Conservation (phyloP, 129 eudicot genomes). For the Ambrosia trifida region DNA sequence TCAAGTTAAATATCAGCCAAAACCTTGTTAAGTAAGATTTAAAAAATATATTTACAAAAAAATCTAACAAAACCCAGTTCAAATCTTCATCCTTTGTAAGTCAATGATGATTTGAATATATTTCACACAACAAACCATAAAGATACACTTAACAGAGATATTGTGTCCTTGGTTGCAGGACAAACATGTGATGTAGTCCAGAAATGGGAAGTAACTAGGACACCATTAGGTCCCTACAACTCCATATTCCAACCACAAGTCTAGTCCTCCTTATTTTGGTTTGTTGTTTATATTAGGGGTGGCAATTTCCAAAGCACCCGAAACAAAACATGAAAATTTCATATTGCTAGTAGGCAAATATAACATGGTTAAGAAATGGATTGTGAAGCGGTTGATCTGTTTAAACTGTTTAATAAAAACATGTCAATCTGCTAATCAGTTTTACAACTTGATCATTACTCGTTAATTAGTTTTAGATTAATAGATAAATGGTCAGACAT, state of each 20-base stretch:
- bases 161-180: constrained; percentile 34
- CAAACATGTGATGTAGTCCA: constrained; percentile 33
- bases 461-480: too few species aligned
- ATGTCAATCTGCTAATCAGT: too few species aligned
- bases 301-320: too few species aligned
- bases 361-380: too few species aligned
- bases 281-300: neutral
- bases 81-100: neutral
- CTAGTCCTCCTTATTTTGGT: constrained; percentile 4
- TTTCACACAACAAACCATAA: constrained; percentile 10
- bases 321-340: too few species aligned
- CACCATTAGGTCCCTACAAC: constrained; percentile 27
- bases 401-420: too few species aligned
- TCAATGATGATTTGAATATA: constrained; percentile 17
- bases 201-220: constrained; percentile 29
- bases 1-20: neutral
- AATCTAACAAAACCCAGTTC: neutral
- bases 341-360: too few species aligned
- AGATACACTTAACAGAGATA: constrained; percentile 29
- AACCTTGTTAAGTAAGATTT: neutral
- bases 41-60: neutral
- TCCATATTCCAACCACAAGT: neutral
- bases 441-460: too few species aligned
- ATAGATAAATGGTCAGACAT: too few species aligned
- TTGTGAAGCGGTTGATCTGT: too few species aligned